phyloP scores from a whole-genome alignment of 164 flowering plant species.

The Aristolochia contorta region DNA sequence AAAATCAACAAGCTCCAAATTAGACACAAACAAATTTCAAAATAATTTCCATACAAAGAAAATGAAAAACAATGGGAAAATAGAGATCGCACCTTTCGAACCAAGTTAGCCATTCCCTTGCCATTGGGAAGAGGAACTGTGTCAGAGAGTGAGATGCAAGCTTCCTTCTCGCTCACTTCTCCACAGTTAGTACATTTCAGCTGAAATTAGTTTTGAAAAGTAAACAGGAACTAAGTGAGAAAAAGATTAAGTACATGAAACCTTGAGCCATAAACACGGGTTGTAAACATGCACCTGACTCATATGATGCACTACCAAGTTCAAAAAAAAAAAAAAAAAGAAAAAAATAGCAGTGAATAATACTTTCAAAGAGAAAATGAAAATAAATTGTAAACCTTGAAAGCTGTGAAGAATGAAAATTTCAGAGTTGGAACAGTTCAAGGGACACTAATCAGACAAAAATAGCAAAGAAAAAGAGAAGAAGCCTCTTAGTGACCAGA shows the following conservation, averaged over 20 bases:
- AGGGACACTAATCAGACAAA: not conserved
- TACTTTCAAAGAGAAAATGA: not conserved
- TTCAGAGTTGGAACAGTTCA: not conserved
- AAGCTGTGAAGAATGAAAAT: too few species aligned
- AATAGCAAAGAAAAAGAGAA: not conserved
- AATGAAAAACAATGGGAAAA: not conserved
- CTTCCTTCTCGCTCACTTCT: constrained; percentile 64
- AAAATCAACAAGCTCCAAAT: not conserved
- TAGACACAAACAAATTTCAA: not conserved
- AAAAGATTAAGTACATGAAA: not conserved
- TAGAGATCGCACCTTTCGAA: constrained; percentile 47
- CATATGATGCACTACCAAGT: not conserved
- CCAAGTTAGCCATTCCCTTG: constrained; percentile 46
- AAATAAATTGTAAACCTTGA: not conserved
- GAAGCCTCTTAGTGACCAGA: not conserved
- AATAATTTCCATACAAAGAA: not conserved
- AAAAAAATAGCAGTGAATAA: not conserved
- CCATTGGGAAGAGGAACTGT: constrained; percentile 46
- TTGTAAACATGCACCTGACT: not conserved
- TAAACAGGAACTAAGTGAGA: not conserved
- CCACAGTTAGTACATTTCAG: constrained; percentile 79
- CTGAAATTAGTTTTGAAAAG: constrained; percentile 21
- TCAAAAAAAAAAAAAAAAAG: not conserved
- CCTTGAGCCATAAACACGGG: not conserved
- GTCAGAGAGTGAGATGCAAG: constrained; percentile 49